These are phyloP conservation scores for Heliocybe sulcata DNA, from an alignment of 1,284 basidiomycete species.

Conservation along the genomic window DNA sequence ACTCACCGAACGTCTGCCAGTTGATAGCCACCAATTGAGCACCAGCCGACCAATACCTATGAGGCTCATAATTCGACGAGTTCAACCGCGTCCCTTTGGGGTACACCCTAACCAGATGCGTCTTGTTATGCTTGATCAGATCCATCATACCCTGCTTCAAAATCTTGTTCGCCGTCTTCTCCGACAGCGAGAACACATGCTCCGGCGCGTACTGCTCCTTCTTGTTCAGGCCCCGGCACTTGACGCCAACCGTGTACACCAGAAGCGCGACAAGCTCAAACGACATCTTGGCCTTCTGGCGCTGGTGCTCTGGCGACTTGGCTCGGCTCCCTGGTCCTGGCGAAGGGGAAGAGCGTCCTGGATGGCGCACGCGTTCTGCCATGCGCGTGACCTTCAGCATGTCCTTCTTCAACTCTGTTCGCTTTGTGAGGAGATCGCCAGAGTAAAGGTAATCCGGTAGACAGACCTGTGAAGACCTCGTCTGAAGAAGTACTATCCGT, in stretches of 20 bases:
- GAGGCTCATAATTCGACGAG: constrained; percentile 88
- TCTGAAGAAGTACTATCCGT: constrained; percentile 40
- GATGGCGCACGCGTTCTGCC: background rate
- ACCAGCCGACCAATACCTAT: constrained; percentile 86
- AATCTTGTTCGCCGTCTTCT: constrained; percentile 71
- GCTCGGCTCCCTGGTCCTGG: background rate
- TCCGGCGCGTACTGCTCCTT: constrained; percentile 82
- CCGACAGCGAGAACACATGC: constrained; percentile 92
- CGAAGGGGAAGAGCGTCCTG: background rate
- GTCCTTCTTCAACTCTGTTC: constrained; percentile 22
- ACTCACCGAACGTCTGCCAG: constrained; percentile 91
- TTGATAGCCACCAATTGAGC: constrained; percentile 96
- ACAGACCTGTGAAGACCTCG: constrained; percentile 21
- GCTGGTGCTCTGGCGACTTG: background rate
- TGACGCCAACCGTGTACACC: constrained; percentile 95
- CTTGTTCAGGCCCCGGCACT: constrained; percentile 89
- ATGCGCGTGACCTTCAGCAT: background rate
- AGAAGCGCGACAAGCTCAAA: constrained; percentile 68
- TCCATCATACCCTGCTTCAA: constrained; percentile 57
- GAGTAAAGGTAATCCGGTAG: background rate
- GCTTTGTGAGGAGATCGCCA: background rate
- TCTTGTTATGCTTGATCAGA: constrained; percentile 85
- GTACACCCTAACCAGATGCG: constrained; percentile 85
- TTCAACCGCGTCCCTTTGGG: constrained; percentile 80
- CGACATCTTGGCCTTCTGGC: constrained; percentile 62